Evolutionary conservation across 2,329 filamentous ascomycete species (phyloP).

Genomic region (Botrytis squamosa): DNA sequence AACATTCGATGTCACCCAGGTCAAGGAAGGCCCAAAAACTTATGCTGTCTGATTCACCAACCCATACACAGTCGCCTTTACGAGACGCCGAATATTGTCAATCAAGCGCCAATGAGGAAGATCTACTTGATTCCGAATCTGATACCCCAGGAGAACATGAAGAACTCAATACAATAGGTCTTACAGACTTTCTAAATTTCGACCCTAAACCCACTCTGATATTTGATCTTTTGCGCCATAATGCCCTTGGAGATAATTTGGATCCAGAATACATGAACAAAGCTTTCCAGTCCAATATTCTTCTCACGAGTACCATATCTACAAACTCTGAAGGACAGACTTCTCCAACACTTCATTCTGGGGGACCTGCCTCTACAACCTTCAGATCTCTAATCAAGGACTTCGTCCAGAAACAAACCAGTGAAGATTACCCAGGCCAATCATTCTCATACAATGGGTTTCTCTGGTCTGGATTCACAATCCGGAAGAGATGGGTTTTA

Average conservation of each 20-base stretch:
- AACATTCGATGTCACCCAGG: slow-evolving; percentile 5
- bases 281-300: slow-evolving; percentile 4
- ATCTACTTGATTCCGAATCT: not conserved
- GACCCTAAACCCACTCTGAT: slow-evolving; percentile 74
- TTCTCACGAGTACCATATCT: not conserved
- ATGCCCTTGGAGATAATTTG: slow-evolving; percentile 43
- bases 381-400: slow-evolving; percentile 13
- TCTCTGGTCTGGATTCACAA: slow-evolving; percentile 12
- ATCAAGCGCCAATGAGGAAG: slow-evolving; percentile 15
- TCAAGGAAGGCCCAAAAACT: slow-evolving; percentile 20
- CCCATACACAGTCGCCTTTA: slow-evolving; percentile 1
- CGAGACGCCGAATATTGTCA: not conserved
- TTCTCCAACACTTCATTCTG: not conserved
- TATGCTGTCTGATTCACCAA: slow-evolving; percentile 17
- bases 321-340: not conserved
- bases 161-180: slow-evolving; percentile 13
- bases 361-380: not conserved
- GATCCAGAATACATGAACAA: slow-evolving; percentile 63
- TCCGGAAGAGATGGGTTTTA: slow-evolving; percentile 14
- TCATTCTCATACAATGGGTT: slow-evolving; percentile 14
- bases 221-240: slow-evolving; percentile 48
- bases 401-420: slow-evolving; percentile 8
- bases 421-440: not conserved
- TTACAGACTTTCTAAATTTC: slow-evolving; percentile 64
- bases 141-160: not conserved